Evolutionary conservation across 495 filamentous ascomycete species (phyloP), one percentile per base, ranked within the genome.

Genomic region (Hypoxylon lienhwacheense): DNA sequence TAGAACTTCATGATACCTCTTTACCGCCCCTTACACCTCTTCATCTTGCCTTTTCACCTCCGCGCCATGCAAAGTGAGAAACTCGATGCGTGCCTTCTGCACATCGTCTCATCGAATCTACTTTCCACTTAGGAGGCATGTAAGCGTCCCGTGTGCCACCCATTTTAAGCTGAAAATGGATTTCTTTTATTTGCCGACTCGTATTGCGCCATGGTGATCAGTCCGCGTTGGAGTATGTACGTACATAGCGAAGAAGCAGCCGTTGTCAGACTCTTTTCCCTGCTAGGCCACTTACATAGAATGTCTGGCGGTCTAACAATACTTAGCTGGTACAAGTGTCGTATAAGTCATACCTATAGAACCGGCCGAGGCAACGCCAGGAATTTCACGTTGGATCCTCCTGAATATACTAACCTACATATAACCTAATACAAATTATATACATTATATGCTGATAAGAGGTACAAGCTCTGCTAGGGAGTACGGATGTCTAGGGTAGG

Each of bases 171-270:
- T 48, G n/a, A n/a, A n/a, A n/a, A n/a, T n/a, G 15, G 31, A 44
- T 47, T 36, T 33, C 19, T 53, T 40, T 61, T 47, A 61, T 61
- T 56, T 56, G 58, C 47, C 26, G 14, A 47, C 28, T 51, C 58
- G 58, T 61, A 61, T 52, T 21, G 42, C 43, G 47, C 29, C 31
- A 53, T 47, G 47, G 32, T 48, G 42, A 61, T 55, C 42, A 39
- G 56, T 54, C 52, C 32, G 47, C 14, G 2, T 56, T 48, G 37
- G 31, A 61, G 47, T n/a, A n/a, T n/a, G n/a, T n/a, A n/a, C n/a
- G n/a, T 52, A 56, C 26, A 36, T 29, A 44, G 12, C 32, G 37
- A 51, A 57, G 46, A 45, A 5, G 4, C 24, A 4, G 24, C 8
- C 8, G 24, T 4, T 4, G 24, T 8, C 24, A 26, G 24, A 5